Conservation (phyloP, 768 basidiomycete species). For the Coprinopsis sp. region DNA sequence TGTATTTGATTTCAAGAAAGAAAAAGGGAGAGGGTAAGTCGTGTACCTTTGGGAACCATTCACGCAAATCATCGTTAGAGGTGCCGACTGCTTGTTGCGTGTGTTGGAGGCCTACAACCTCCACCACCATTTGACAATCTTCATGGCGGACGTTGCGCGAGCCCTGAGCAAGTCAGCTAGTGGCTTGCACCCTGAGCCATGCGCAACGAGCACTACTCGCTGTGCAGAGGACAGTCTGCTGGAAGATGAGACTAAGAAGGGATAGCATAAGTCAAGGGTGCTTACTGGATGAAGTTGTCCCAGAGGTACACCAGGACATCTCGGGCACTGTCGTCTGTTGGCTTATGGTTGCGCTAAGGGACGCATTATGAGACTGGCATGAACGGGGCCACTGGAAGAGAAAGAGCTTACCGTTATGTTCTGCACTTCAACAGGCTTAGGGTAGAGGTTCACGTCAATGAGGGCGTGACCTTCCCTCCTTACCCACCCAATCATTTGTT, state of each 20-base stretch:
- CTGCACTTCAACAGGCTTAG: constrained; percentile 40
- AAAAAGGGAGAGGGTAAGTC: no score
- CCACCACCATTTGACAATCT: no score
- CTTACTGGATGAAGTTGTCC: constrained; percentile 95
- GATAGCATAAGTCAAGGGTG: constrained; percentile 4
- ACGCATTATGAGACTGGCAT: no score
- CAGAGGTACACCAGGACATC: constrained; percentile 81
- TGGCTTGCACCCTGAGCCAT: no score
- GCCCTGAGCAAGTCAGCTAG: no score
- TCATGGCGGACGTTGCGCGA: no score
- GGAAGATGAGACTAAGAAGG: constrained; percentile 6
- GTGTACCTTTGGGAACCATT: no score
- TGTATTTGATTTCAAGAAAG: no score
- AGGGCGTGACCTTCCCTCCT: constrained; percentile 61
- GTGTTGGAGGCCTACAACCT: no score
- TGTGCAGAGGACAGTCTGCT: constrained; percentile 69
- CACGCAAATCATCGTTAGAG: no score
- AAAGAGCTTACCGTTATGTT: constrained; percentile 7
- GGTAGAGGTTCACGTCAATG: constrained; percentile 83
- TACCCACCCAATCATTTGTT: constrained; percentile 75
- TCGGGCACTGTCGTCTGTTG: constrained; percentile 40
- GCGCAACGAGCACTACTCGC: constrained; percentile 75
- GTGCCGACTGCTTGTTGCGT: no score
- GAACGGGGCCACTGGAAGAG: no score
- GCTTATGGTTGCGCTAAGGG: constrained; percentile 35